Evolutionary conservation across 2,329 filamentous ascomycete genomes (phyloP).

Genomic region (Berkeleyomyces basicola): DNA sequence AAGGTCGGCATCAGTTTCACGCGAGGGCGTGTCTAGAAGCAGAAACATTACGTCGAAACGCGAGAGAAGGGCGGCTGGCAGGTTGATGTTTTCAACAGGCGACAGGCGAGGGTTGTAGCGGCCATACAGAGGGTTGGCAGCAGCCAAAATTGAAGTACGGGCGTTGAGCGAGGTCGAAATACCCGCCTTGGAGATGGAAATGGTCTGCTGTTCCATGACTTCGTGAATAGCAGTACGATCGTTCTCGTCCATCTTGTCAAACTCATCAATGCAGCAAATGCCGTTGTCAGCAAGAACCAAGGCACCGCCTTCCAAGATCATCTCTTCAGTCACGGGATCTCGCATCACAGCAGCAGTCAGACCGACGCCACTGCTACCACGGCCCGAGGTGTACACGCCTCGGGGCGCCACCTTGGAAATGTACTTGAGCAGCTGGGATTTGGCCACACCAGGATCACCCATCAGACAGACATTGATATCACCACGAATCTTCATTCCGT

Average conservation of each 20-base stretch:
- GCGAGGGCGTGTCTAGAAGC: conserved; percentile 82
- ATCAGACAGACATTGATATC: conserved; percentile 98
- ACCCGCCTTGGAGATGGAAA: conserved; percentile 63
- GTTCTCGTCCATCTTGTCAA: conserved; percentile 79
- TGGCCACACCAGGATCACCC: conserved; percentile 98
- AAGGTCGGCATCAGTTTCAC: conserved; percentile 80
- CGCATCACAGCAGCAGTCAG: conserved; percentile 71
- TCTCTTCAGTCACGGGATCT: conserved; percentile 68
- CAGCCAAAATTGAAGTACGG: conserved; percentile 85
- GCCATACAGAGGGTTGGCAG: conserved; percentile 92
- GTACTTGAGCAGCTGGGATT: conserved; percentile 95
- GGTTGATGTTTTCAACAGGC: conserved; percentile 96
- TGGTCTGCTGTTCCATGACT: conserved; percentile 80
- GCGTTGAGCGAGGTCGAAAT: conserved; percentile 74
- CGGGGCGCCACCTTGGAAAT: conserved; percentile 95
- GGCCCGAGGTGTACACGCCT: conserved; percentile 69
- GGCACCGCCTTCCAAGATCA: conserved; percentile 68
- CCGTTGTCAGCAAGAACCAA: conserved; percentile 68
- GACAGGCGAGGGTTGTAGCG: conserved; percentile 96
- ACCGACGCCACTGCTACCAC: conserved; percentile 68
- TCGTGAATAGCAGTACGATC: conserved; percentile 73
- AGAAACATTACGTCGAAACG: conserved; percentile 96
- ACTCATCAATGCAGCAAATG: conserved; percentile 75
- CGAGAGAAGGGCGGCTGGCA: conserved; percentile 88
- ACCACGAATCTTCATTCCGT: conserved; percentile 96